Evolutionary conservation across 352 stramenopile genomes (phyloP).

Genomic region (Aphanomyces astaci): DNA sequence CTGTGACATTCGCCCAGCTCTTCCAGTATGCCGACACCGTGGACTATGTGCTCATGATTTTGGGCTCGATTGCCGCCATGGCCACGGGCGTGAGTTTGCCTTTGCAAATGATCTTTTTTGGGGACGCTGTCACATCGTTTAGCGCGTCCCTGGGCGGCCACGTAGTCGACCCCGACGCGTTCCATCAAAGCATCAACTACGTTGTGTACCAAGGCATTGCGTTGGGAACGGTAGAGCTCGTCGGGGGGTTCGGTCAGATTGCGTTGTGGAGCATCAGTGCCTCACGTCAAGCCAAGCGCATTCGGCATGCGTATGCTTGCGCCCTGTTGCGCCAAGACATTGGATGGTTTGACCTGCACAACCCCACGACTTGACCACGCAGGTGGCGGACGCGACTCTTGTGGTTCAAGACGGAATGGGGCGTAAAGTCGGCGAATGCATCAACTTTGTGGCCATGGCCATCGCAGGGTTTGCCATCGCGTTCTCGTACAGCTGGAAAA

Average conservation of each 20-base stretch:
- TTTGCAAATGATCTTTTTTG: conserved; percentile 14
- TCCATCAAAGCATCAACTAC: neutral
- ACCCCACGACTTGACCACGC: conserved; percentile 31
- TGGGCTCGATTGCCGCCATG: neutral
- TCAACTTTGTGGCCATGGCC: conserved; percentile 20
- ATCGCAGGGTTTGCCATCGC: conserved; percentile 16
- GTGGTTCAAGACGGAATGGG: conserved; percentile 22
- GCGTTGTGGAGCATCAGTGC: conserved; percentile 36
- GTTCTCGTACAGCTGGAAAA: conserved; percentile 19
- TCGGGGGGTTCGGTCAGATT: conserved; percentile 43
- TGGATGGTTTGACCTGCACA: conserved; percentile 21
- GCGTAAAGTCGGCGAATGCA: conserved; percentile 24
- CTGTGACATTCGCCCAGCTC: neutral
- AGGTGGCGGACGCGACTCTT: conserved; percentile 39
- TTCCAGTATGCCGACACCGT: conserved; percentile 2
- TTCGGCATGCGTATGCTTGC: conserved; percentile 12
- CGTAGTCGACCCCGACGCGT: neutral
- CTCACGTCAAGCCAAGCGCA: conserved; percentile 14
- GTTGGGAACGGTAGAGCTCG: conserved; percentile 39
- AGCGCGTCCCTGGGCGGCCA: conserved; percentile 26
- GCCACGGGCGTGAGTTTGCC: neutral
- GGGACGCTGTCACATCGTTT: conserved; percentile 26
- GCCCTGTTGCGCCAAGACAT: conserved; percentile 22
- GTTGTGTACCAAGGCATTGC: conserved; percentile 46
- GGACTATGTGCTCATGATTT: neutral